phyloP scores from a whole-genome alignment of 2,329 filamentous ascomycete genomes.

The Phialocephala subalpina region DNA sequence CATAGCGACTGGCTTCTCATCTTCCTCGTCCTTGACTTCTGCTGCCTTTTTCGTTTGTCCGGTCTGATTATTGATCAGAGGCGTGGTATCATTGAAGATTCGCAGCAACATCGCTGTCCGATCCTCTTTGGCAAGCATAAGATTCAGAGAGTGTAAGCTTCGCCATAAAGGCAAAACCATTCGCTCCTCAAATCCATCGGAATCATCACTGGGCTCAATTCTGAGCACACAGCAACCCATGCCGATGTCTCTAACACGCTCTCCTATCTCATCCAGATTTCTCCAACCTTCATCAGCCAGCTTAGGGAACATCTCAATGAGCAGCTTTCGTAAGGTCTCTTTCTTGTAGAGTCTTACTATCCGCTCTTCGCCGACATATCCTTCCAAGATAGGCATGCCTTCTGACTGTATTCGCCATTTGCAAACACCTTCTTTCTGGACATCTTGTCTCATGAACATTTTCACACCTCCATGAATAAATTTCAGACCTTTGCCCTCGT shows the following conservation, averaged over 20 bases:
- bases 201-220: conserved; percentile 75
- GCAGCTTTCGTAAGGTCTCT: conserved; percentile 80
- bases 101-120: conserved; percentile 89
- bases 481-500: conserved; percentile 90
- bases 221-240: conserved; percentile 94
- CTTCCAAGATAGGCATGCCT: conserved; percentile 88
- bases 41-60: conserved; percentile 35
- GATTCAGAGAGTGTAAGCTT: conserved; percentile 88
- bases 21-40: conserved; percentile 25
- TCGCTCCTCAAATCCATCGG: conserved; percentile 72
- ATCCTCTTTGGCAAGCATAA: conserved; percentile 99
- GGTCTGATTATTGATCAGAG: conserved; percentile 69
- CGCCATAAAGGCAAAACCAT: conserved; percentile 96
- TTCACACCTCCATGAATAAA: conserved; percentile 97
- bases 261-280: conserved; percentile 85
- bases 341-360: conserved; percentile 79
- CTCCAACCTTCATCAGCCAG: conserved; percentile 78
- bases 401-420: conserved; percentile 96
- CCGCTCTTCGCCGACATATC: conserved; percentile 83
- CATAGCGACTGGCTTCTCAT: conserved; percentile 2
- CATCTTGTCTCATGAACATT: conserved; percentile 99
- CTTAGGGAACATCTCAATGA: conserved; percentile 97
- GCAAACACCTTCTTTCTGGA: conserved; percentile 85
- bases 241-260: conserved; percentile 77
- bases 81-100: conserved; percentile 88